Evolutionary conservation across 345 rosid genomes (phyloP), one percentile per base, ranked within the genome.

Genomic region (Ricinus communis): DNA sequence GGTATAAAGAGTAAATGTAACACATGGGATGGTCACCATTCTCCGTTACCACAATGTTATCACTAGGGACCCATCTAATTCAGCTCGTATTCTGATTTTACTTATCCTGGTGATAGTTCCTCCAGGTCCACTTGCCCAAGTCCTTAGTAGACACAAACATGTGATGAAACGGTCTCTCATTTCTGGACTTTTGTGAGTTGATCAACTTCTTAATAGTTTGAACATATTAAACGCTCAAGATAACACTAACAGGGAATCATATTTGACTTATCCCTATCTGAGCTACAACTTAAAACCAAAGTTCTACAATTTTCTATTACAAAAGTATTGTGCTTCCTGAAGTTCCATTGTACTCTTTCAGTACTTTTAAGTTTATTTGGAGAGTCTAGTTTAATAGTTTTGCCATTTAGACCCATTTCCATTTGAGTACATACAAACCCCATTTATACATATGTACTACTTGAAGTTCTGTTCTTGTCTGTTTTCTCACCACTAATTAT

Each of bases 11-110:
- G 72, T 69, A 24, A 77, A 70, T 30, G 69, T 63, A 74, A 85
- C 84, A 82, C 81, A 80, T 76, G 83, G 78, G 60, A 69, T 67
- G 74, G 83, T 65, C 75, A 71, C 72, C 74, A 56, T 73, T 76
- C 71, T 64, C 65, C 43, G 58, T 51, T 67, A 71, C 66, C 69
- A 53, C 74, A 53, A 62, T 76, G 77, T 66, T 76, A 76, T 53
- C 51, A 62, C 30, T 66, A 69, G 75, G 80, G 85, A 68, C 77
- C 86, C 85, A 76, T 66, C 62, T 57, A 51, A 61, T 67, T 70
- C 77, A 70, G 62, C 63, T 54, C 65, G 53, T 59, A n/a, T 57
- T 76, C 75, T 67, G 77, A 74, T 59, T 60, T 79, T 79, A 49
- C 56, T 65, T 47, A 46, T 47, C 69, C 41, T 27, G 16, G 25